These are phyloP conservation scores for Diplodia scrobiculata DNA, from an alignment of 2,329 filamentous ascomycete species.

Conservation along the genomic window DNA sequence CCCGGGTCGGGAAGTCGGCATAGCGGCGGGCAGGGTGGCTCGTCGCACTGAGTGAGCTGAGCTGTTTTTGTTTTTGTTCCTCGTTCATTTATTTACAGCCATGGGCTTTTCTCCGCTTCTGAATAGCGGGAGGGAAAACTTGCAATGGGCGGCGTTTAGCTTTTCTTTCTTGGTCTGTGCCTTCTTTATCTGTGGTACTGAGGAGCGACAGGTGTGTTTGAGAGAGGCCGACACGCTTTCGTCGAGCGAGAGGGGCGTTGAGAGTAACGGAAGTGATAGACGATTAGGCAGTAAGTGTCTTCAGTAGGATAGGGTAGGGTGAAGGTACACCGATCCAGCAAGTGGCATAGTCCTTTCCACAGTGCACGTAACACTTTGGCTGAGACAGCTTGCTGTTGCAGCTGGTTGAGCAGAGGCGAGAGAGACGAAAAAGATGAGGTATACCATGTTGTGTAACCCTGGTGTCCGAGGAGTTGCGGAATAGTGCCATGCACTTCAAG, in stretches of 20 bases:
- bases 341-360: background rate
- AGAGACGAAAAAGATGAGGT: too few relatives aligned
- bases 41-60: constrained; percentile 7
- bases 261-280: background rate
- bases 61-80: background rate
- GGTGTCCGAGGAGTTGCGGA: too few relatives aligned
- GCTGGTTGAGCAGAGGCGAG: too few relatives aligned
- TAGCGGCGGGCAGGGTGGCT: background rate
- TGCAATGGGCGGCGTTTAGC: constrained; percentile 23
- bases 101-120: constrained; percentile 1
- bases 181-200: background rate
- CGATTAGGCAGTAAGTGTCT: background rate
- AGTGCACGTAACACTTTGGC: background rate
- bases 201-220: background rate
- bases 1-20: constrained; percentile 39
- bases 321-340: background rate
- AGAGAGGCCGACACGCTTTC: too few relatives aligned
- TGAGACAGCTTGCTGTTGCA: too few relatives aligned
- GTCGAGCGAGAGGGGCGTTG: background rate
- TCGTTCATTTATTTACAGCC: background rate
- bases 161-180: background rate
- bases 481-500: too few relatives aligned
- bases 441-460: too few relatives aligned
- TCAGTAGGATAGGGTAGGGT: background rate
- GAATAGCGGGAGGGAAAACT: background rate